phyloP scores from a whole-genome alignment of 208 protist species.

The Leishmania major region DNA sequence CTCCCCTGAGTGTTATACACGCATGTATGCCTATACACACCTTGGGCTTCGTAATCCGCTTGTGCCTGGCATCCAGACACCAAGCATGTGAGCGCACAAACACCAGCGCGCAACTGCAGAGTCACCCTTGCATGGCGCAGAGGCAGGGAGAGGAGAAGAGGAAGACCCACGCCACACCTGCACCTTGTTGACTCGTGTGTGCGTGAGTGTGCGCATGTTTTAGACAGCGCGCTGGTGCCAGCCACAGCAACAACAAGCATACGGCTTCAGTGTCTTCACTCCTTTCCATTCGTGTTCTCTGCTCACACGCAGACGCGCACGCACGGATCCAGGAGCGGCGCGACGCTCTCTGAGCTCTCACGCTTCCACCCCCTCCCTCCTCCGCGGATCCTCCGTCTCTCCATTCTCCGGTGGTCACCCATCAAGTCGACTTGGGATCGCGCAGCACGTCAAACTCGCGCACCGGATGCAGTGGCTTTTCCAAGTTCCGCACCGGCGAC shows the following conservation, averaged over 20 bases:
- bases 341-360: background rate
- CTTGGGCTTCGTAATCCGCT: background rate
- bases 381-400: background rate
- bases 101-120: background rate
- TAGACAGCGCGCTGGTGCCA: background rate
- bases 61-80: background rate
- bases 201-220: background rate
- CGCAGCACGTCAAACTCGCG: conserved; percentile 83
- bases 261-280: background rate
- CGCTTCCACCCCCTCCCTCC: background rate
- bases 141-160: background rate
- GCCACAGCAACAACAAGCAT: background rate
- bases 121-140: background rate
- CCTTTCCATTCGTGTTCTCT: background rate
- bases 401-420: background rate
- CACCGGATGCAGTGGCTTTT: conserved; percentile 69
- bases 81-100: background rate
- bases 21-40: background rate
- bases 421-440: conserved; percentile 64
- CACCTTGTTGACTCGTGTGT: background rate
- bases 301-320: background rate
- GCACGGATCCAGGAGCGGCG: background rate
- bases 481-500: conserved; percentile 76
- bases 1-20: background rate
- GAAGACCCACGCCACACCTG: background rate